phyloP scores from a whole-genome alignment of 2,329 filamentous ascomycete species.

The Graphilbum ipis-grandicollis region DNA sequence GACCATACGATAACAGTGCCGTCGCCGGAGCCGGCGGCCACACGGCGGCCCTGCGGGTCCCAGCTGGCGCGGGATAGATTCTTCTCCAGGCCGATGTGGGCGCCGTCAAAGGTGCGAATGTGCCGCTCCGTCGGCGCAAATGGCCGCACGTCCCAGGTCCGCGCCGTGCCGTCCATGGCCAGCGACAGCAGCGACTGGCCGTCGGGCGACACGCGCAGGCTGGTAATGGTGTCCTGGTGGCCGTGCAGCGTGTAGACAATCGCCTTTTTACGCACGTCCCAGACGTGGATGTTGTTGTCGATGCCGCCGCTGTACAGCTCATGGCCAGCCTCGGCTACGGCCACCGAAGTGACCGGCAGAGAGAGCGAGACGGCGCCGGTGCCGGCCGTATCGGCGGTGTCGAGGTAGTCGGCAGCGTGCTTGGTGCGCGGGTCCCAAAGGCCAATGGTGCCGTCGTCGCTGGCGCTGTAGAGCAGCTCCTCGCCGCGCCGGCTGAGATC shows the following conservation, averaged over 20 bases:
- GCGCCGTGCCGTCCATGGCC: slow-evolving; percentile 81
- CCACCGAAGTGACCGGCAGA: slow-evolving; percentile 81
- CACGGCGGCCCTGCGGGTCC: slow-evolving; percentile 70
- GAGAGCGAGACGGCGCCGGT: too few relatives aligned
- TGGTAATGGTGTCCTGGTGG: slow-evolving; percentile 84
- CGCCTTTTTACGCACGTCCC: slow-evolving; percentile 86
- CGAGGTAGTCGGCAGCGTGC: slow-evolving; percentile 69
- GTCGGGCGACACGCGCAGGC: slow-evolving; percentile 80
- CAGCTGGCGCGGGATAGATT: slow-evolving; percentile 83
- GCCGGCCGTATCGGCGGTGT: too few relatives aligned
- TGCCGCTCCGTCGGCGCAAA: slow-evolving; percentile 81
- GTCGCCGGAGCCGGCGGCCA: slow-evolving; percentile 80
- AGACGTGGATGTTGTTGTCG: slow-evolving; percentile 93
- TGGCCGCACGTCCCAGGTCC: slow-evolving; percentile 90
- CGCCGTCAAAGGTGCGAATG: slow-evolving; percentile 83
- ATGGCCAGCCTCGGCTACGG: slow-evolving; percentile 84
- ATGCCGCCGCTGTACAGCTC: slow-evolving; percentile 91
- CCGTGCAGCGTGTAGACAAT: slow-evolving; percentile 77
- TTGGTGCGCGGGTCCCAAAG: slow-evolving; percentile 94
- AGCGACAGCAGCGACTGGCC: slow-evolving; percentile 81
- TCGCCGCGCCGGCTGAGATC: slow-evolving; percentile 81
- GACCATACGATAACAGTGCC: slow-evolving; percentile 89
- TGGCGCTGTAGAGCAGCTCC: slow-evolving; percentile 77
- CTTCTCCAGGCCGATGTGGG: slow-evolving; percentile 71
- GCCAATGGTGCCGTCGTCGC: slow-evolving; percentile 84